Base-by-base conservation (phyloP, 306 rosid genomes). In the Senna tora region DNA sequence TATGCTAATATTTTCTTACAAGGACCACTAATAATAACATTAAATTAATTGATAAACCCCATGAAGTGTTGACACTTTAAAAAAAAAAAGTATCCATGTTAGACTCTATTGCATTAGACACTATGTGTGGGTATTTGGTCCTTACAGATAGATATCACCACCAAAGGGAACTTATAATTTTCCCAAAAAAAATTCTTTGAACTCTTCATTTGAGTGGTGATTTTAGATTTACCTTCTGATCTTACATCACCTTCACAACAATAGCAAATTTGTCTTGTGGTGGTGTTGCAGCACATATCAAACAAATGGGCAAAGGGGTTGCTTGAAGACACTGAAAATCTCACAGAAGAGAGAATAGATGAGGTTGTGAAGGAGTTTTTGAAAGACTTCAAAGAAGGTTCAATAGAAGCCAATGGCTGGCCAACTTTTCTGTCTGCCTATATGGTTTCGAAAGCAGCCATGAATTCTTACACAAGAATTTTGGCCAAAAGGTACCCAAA, bases 381-480 rank as follows among this genome's bases (percentile, higher is more conserved):
- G 19, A 83, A 66, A 38, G 86, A 83, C 55, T 66, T 33, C 49
- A 83, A 66, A 71, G 79, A 71, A n/a, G 86, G 81, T 13, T 59
- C 49, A 71, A 9, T 71, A 5, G 79, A 82, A 19, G 63, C 61
- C 43, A 82, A 82, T 53, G 79, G 81, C 0, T 82, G 83, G 86
- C 86, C 81, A 58, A 32, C 25, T 10, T 45, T 42, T 66, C 62
- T 70, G 13, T 67, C 81, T 16, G 81, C 76, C 21, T 83, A 83
- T 42, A 47, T 57, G 58, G 56, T 83, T 30, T 79, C 86, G 53
- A 83, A 83, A 83, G 81, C 79, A 59, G 81, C 79, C 69, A 45
- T 83, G 34, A 83, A 83, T 75, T 77, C 79, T 32, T 83, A 83
- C 70, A 83, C 84, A 67, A 83, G 84, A 47, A 20, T 60, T 2